Base-by-base conservation (phyloP, 2,329 filamentous ascomycete genomes). In the Setomelanomma holmii region DNA sequence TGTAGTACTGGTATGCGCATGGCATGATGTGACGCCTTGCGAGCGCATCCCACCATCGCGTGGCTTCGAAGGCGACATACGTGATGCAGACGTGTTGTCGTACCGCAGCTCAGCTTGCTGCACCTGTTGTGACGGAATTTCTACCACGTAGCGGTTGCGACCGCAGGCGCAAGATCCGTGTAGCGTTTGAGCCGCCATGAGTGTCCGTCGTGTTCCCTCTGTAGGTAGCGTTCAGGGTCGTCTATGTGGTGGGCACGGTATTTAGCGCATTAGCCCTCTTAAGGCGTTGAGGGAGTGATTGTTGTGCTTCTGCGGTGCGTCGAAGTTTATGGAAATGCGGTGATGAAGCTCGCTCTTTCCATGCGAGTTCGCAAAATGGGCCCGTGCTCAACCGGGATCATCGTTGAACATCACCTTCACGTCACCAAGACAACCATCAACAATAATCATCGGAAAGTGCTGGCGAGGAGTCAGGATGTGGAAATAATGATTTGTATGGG, bases 131-230 rank as follows among this genome's bases (percentile, higher is more conserved):
- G 78, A 75, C 35, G 91, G 91, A 20, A 93, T 81, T 40, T 84
- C 77, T 61, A 96, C 86, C 51, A 86, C 81, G 76, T 96, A 96
- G 69, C 87, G 83, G 69, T 95, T 96, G 55, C 93, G 86, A 51
- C 92, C 91, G 74, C 93, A 97, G 46, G 89, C 87, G 78, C 93
- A 96, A 59, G 87, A 85, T 66, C 92, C 92, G 59, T 84, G 86
- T 51, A 96, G 82, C 34, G 82, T 82, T 55, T 83, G 71, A 35
- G 69, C 58, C 47, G 71, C 68, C 70, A 69, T 69, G 49, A 34
- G 33, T 24, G 43, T n/a, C 24, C 49, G n/a, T 44, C 21, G 33
- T 43, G 77, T 35, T 2, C 17, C 17, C 17, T 22, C 17, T 42
- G 22, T 12, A 6, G n/a, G 20, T 45, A 14, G n/a, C 7, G 4